A percentile compares a stretch with the other conserved stretches of the same genome.
phyloP scores from a whole-genome alignment of 108 stramenopile species.

The Nitzschia putrida region DNA sequence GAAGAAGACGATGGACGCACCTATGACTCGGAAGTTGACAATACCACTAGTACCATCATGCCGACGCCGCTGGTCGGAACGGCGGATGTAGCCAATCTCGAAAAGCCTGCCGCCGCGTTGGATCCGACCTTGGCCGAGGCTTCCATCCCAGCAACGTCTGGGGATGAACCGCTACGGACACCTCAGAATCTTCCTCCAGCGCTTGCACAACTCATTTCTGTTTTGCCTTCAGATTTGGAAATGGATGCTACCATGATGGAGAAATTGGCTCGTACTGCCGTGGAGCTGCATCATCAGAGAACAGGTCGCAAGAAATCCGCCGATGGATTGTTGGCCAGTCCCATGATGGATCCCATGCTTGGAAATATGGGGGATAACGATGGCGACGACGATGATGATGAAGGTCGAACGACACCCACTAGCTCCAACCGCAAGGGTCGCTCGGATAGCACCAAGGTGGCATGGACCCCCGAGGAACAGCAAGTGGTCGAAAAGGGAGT shows the following conservation, averaged over 20 bases:
- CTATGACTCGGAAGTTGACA: constrained; percentile 5
- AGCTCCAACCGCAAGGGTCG: neutral
- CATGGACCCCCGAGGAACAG: constrained; percentile 42
- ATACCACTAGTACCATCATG: neutral
- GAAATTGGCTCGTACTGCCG: constrained; percentile 76
- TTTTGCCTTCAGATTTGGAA: constrained; percentile 54
- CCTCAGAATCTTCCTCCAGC: constrained; percentile 27
- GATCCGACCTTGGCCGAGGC: neutral
- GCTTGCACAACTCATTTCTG: constrained; percentile 26
- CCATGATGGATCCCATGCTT: neutral
- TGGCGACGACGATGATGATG: neutral
- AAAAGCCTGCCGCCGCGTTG: neutral
- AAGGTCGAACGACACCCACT: neutral
- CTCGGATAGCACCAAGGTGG: constrained; percentile 19
- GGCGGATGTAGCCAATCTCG: neutral
- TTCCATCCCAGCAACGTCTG: neutral
- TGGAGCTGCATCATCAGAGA: constrained; percentile 80
- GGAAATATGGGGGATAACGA: neutral
- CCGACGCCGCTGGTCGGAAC: neutral
- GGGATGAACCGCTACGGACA: neutral
- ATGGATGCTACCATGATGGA: constrained; percentile 77
- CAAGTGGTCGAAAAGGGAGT: constrained; percentile 21
- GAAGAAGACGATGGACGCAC: constrained; percentile 24
- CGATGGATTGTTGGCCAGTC: constrained; percentile 39
- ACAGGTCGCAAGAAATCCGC: constrained; percentile 71